Base-by-base conservation (phyloP, 345 rosid genomes). In the Rubroshorea leprosula region DNA sequence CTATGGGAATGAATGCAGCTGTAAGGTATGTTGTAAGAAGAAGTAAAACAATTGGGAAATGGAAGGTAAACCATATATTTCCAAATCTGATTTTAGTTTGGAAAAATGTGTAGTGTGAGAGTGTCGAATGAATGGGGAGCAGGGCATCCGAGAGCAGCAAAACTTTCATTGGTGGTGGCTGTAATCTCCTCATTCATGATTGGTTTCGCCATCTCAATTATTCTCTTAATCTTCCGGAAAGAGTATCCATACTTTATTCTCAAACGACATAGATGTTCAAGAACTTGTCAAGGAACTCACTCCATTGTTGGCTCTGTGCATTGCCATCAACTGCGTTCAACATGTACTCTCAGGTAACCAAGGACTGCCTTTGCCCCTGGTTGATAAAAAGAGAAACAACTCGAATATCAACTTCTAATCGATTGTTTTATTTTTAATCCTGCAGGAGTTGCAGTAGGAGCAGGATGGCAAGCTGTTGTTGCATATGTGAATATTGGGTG, bases 311-410 rank as follows among this genome's bases (percentile, higher is more conserved):
- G 84, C 88, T 24, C 27, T 74, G 16, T 81, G 89, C 74, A 83
- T 92, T 19, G 60, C 82, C 74, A 82, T 83, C 57, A 72, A 86
- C 72, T 85, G 75, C 49, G 62, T 85, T 24, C 99, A 92, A 46
- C 99, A 96, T 1, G 96, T 92, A 29, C 90, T 92, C 58, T 92
- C 99, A 0, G 99, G 97, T 87, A 71, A 52, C 12, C 19, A 19
- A 17, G 51, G 54, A 14, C 17, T 7, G 18, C 4, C 23, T n/a
- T 25, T 29, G 35, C 35, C 35, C 35, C 35, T 29, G 4, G 5
- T 29, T 9, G 35, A 4, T 9, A 4, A 29, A 29, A 29, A 3
- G 35, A n/a, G n/a, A n/a, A 29, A 29, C 9, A 29, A 9, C 35
- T 29, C 35, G 35, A 9, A 29, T 29, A 29, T 3, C 35, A n/a